Evolutionary conservation across 352 stramenopile genomes (phyloP), one percentile per base, ranked within the genome.

Genomic region (Phytophthora brassicae): DNA sequence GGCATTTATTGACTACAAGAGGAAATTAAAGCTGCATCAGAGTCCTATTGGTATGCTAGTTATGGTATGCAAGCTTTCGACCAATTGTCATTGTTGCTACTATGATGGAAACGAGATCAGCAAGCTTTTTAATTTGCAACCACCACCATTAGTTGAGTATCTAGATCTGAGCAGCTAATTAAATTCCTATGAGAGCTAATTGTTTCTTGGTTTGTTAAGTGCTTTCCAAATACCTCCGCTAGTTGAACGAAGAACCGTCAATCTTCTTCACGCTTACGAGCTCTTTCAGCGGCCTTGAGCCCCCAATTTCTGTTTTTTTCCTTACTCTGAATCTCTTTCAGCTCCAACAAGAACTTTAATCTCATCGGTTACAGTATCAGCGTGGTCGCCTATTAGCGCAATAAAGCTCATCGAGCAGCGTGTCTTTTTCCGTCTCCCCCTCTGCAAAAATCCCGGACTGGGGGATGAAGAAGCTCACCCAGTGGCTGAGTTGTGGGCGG

Each of bases 1-100:
- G 43, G 43, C 43, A 44, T 44, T 50, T 13, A 52, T 64, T n/a
- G n/a, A 63, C 36, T 50, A 51, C 46, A 56, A 63, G 23, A 63
- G 29, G 14, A 63, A 56, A 13, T 13, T 50, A 11, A 56, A 46
- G 26, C 29, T 63, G 20, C 46, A 28, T 17, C 35, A 50, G 23
- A 38, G 36, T 46, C 45, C 36, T 44, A 51, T 56, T 28, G 35
- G 36, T 43, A 63, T 56, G 36, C 14, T 56, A 51, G 17, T 63
- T 17, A 44, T 51, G 35, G 19, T 56, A 17, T 51, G 35, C 36
- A 63, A 45, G 36, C 20, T 63, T 13, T 36, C 56, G 28, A 64
- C 56, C 16, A 52, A 64, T 20, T 56, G 35, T 31, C 46, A 56
- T 44, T 56, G 45, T 29, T 56, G 17, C 20, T 41, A 56, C 28